Percentiles rank a stretch among this genome's conserved stretches.
Conservation (phyloP, 2,329 filamentous ascomycete species). For the Plenodomus biglobosus region DNA sequence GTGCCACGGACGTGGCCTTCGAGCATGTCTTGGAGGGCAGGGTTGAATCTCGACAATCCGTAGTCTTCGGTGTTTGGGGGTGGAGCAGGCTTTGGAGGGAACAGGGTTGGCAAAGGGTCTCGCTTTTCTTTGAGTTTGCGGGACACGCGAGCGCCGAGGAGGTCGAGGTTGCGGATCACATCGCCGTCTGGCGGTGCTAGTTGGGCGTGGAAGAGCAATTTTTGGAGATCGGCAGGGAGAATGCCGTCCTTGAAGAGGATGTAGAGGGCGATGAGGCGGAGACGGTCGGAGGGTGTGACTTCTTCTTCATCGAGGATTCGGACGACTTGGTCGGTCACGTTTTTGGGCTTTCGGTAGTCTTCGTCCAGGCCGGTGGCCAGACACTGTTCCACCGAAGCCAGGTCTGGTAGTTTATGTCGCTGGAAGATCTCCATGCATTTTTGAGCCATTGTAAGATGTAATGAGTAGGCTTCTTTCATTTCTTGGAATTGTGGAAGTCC, state of each 20-base stretch:
- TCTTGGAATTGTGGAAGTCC: slow-evolving; percentile 92
- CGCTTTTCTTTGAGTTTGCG: slow-evolving; percentile 77
- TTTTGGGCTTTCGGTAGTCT: slow-evolving; percentile 87
- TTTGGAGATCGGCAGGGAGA: slow-evolving; percentile 78
- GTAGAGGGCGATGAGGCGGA: slow-evolving; percentile 84
- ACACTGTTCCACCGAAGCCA: slow-evolving; percentile 78
- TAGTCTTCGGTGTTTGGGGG: slow-evolving; percentile 68
- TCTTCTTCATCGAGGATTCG: slow-evolving; percentile 84
- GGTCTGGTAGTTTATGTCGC: slow-evolving; percentile 77
- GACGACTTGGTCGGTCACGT: slow-evolving; percentile 80
- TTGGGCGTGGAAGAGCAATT: slow-evolving; percentile 79
- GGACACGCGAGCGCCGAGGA: slow-evolving; percentile 74
- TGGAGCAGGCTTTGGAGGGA: slow-evolving; percentile 64
- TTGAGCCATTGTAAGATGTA: slow-evolving; percentile 95
- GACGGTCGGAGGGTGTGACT: slow-evolving; percentile 69
- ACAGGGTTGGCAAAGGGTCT: slow-evolving; percentile 66
- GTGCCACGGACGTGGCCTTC: slow-evolving; percentile 61
- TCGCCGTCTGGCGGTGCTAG: slow-evolving; percentile 74
- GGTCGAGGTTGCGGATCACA: slow-evolving; percentile 73
- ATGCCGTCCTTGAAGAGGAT: slow-evolving; percentile 84
- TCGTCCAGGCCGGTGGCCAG: slow-evolving; percentile 92
- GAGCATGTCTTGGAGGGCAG: slow-evolving; percentile 78
- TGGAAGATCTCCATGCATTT: slow-evolving; percentile 96
- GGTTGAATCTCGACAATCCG: slow-evolving; percentile 82
- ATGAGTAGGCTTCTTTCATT: slow-evolving; percentile 90